phyloP scores from a whole-genome alignment of 257 asterid genomes.

The Solanum medicagineum region DNA sequence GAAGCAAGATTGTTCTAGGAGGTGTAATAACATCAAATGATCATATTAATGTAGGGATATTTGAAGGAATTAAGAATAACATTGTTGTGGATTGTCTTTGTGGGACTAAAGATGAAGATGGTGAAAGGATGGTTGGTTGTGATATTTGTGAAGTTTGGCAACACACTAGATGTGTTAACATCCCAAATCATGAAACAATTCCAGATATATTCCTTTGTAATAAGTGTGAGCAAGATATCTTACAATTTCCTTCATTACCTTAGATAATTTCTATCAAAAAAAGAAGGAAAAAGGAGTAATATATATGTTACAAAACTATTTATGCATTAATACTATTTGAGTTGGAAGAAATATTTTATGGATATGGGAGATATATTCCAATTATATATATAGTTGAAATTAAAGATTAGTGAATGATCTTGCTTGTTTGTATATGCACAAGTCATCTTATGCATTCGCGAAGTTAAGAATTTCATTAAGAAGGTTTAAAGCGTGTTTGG shows the following conservation, averaged over 20 bases:
- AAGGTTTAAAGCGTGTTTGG: background rate
- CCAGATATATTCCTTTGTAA: slow-evolving; percentile 62
- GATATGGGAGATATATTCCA: background rate
- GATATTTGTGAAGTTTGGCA: slow-evolving; percentile 88
- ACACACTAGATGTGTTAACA: slow-evolving; percentile 61
- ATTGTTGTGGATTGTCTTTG: slow-evolving; percentile 54
- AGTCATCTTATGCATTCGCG: background rate
- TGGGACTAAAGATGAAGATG: slow-evolving; percentile 68
- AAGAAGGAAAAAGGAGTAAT: background rate
- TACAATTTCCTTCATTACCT: slow-evolving; percentile 42
- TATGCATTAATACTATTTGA: background rate
- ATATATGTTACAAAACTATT: background rate
- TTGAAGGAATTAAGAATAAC: slow-evolving; percentile 10
- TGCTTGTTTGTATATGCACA: background rate
- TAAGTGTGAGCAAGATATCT: slow-evolving; percentile 60
- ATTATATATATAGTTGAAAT: background rate
- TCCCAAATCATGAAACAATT: slow-evolving; percentile 39
- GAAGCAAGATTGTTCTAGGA: slow-evolving; percentile 32
- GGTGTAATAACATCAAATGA: slow-evolving; percentile 8
- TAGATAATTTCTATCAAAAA: background rate
- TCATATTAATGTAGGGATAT: slow-evolving; percentile 2
- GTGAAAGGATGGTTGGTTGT: slow-evolving; percentile 81
- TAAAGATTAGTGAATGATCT: background rate
- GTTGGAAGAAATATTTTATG: background rate
- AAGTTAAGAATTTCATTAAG: background rate